A percentile compares a stretch with the other conserved stretches of the same genome.
These are phyloP conservation scores for Wallacemonas rigidus DNA, from an alignment of 208 protist genomes.

Conservation along the genomic window DNA sequence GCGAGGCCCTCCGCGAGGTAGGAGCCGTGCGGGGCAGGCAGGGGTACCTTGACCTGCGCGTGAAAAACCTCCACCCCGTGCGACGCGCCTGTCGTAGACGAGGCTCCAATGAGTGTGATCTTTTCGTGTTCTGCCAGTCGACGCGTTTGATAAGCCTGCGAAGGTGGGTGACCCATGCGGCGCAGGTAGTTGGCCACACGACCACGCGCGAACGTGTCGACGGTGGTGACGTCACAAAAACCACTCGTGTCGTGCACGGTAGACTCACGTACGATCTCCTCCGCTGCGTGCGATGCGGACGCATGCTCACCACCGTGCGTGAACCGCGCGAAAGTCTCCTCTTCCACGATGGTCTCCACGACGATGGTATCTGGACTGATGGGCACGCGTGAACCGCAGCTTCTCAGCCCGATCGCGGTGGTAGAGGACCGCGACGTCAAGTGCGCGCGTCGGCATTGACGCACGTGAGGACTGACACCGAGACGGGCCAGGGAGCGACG, in stretches of 20 bases:
- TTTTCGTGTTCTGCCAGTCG: constrained; percentile 9
- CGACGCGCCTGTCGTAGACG: constrained; percentile 31
- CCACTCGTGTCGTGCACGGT: not conserved
- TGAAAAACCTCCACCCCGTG: too few species aligned
- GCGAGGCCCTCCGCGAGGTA: constrained; percentile 73
- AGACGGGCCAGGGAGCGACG: not conserved
- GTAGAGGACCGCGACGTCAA: not conserved
- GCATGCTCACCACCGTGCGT: not conserved
- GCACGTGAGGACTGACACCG: not conserved
- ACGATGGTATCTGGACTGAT: not conserved
- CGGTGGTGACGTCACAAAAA: constrained; percentile 48
- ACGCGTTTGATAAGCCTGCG: constrained; percentile 47
- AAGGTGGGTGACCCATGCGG: constrained; percentile 43
- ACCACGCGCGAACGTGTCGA: constrained; percentile 73
- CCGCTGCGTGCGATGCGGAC: too few species aligned
- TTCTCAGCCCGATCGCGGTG: not conserved
- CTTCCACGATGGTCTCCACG: constrained; percentile 14
- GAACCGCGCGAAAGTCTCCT: not conserved
- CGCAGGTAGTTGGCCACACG: constrained; percentile 76
- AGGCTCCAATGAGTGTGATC: constrained; percentile 5
- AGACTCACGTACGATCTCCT: not conserved
- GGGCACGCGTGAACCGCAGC: not conserved
- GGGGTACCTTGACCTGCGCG: constrained; percentile 39
- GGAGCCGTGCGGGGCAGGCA: constrained; percentile 61
- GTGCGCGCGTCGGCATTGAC: not conserved